Evolutionary conservation across 768 basidiomycete species (phyloP), one percentile per base, ranked within the genome.

Genomic region (Chalciporus sphaerocephalus): DNA sequence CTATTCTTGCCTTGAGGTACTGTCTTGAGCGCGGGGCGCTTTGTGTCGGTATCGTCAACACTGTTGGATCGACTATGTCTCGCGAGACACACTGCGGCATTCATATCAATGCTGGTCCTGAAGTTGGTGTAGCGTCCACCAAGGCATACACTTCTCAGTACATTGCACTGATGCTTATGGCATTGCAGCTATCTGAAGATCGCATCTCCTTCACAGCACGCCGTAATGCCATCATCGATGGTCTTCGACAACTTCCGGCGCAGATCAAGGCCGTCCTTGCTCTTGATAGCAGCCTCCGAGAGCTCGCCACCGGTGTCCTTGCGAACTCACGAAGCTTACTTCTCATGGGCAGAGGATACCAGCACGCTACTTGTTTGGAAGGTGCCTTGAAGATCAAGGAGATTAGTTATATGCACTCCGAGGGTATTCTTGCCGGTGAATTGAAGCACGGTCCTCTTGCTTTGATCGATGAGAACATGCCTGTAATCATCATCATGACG

Each of bases 131-230:
- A 48, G 96, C 96, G 5, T 97, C 93, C 15, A 98, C 96, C 48
- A 99, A 99, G 81, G 95, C 95, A 3, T 98, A 97, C 69, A 98
- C 96, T 7, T 97, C 94, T 33, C 96, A 99, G 73, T 98, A 97
- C 71, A 92, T 99, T 51, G 96, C 95, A 5, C 78, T 99, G 39
- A 74, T 96, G 68, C 92, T 99, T 85, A 94, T 99, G 69, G 96
- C 96, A n/a, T 77, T 99, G 15, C 95, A 97, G 69, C 77, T 99
- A 20, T 94, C 92, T 7, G 96, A 98, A 66, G 96, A 99, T 69
- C 87, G 92, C 33, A 91, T 97, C 64, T 92, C 90, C 21, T 84
- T 96, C 72, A 86, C 83, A 1, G 80, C 87, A 57, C 87, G 96
- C 46, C 82, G 95, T 54, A 87, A 85, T 62, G 80, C 89, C 67